phyloP scores from a whole-genome alignment of 306 rosid genomes.

The Lathyrus oleraceus region DNA sequence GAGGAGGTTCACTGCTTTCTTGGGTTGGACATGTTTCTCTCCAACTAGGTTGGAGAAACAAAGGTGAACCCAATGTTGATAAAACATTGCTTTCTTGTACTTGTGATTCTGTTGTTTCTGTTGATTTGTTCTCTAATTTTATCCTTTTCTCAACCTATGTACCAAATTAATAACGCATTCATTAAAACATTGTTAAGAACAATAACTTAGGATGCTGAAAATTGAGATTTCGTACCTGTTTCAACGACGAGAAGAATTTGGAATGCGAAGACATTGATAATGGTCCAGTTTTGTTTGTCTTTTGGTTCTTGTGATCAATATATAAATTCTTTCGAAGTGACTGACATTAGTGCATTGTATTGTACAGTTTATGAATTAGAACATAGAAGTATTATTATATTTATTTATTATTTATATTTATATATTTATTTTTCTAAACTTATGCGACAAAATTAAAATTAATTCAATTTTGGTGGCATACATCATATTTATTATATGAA shows the following conservation, averaged over 20 bases:
- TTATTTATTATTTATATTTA: background rate
- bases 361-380: background rate
- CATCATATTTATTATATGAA: background rate
- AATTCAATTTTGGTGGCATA: background rate
- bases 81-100: constrained; percentile 25
- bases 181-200: background rate
- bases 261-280: constrained; percentile 49
- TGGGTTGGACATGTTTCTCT: constrained; percentile 25
- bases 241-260: constrained; percentile 77
- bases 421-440: background rate
- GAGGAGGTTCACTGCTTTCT: constrained; percentile 62
- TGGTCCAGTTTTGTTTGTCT: constrained; percentile 31
- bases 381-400: background rate
- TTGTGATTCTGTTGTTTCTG: constrained; percentile 10
- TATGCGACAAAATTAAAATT: background rate
- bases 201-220: constrained; percentile 1
- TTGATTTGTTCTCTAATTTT: constrained; percentile 52
- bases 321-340: background rate
- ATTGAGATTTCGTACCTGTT: constrained; percentile 48
- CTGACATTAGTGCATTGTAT: background rate
- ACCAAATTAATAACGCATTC: constrained; percentile 12
- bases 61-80: constrained; percentile 51
- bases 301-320: background rate
- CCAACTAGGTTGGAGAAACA: constrained; percentile 47
- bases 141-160: constrained; percentile 76